These are phyloP conservation scores for Cardiospermum halicacabum DNA, from an alignment of 345 rosid genomes.

Conservation along the genomic window DNA sequence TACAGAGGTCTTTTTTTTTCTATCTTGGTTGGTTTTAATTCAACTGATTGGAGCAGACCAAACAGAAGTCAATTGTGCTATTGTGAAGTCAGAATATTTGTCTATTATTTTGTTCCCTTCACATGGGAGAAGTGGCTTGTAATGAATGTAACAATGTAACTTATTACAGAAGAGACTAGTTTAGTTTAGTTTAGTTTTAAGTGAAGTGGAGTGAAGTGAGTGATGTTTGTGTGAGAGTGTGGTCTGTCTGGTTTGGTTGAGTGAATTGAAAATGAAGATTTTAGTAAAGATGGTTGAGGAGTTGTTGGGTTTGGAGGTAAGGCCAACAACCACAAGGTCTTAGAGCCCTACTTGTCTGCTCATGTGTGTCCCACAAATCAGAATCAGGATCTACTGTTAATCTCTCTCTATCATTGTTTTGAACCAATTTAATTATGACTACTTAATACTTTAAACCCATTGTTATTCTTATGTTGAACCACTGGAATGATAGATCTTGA, in stretches of 20 bases:
- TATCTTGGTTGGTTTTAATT: slow-evolving; percentile 11
- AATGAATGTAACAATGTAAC: slow-evolving; percentile 3
- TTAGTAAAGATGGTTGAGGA: slow-evolving; percentile 22
- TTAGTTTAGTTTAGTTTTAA: no score
- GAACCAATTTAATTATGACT: slow-evolving; percentile 11
- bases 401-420: slow-evolving; percentile 24
- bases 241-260: neutral
- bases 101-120: slow-evolving; percentile 7
- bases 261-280: neutral
- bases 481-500: no score
- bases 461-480: no score
- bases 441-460: no score
- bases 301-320: slow-evolving; percentile 34
- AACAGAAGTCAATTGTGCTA: slow-evolving; percentile 8
- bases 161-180: neutral
- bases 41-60: slow-evolving; percentile 17
- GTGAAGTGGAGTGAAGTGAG: no score
- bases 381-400: slow-evolving; percentile 50
- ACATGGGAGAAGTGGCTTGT: slow-evolving; percentile 11
- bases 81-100: slow-evolving; percentile 12
- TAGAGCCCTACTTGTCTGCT: slow-evolving; percentile 36
- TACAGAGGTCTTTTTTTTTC: slow-evolving; percentile 21
- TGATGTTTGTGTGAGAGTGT: slow-evolving; percentile 1
- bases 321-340: slow-evolving; percentile 44
- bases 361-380: slow-evolving; percentile 63